phyloP scores from a whole-genome alignment of 768 basidiomycete species.

The Cytidiella melzeri region DNA sequence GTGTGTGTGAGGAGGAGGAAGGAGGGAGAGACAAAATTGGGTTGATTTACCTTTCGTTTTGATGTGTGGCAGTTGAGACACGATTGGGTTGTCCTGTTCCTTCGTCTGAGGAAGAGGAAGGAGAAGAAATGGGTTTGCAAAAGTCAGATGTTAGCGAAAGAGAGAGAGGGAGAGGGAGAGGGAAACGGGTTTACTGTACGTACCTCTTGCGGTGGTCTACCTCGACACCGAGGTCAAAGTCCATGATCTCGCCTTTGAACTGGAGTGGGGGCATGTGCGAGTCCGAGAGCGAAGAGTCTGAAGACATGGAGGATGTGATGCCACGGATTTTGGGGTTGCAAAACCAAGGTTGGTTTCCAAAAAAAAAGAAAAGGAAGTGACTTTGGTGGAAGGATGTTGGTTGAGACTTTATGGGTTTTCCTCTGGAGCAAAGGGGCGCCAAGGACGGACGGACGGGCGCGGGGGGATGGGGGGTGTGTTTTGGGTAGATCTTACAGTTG shows the following conservation, averaged over 20 bases:
- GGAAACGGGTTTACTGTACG: slow-evolving; percentile 6
- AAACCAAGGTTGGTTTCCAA: no score
- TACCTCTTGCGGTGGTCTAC: slow-evolving; percentile 28
- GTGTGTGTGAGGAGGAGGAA: not conserved
- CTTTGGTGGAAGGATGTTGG: no score
- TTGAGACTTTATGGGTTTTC: no score
- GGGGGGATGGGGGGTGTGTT: no score
- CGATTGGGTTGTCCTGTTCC: slow-evolving; percentile 89
- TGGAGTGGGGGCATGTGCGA: slow-evolving; percentile 35
- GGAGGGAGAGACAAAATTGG: slow-evolving; percentile 7
- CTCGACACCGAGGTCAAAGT: slow-evolving; percentile 45
- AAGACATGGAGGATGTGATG: slow-evolving; percentile 6
- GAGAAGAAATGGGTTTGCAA: not conserved
- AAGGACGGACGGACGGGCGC: no score
- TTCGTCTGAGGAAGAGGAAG: slow-evolving; percentile 70
- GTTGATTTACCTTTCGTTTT: slow-evolving; percentile 70
- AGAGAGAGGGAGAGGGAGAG: not conserved
- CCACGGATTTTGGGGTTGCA: no score
- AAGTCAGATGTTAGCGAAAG: not conserved
- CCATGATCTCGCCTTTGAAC: slow-evolving; percentile 73
- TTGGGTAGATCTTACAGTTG: no score
- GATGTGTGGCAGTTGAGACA: slow-evolving; percentile 89
- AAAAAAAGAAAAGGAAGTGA: no score
- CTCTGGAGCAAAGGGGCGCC: no score
- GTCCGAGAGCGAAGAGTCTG: slow-evolving; percentile 8